These are phyloP conservation scores for Volvariella surrecta DNA, from an alignment of 1,284 basidiomycete species.

Conservation along the genomic window DNA sequence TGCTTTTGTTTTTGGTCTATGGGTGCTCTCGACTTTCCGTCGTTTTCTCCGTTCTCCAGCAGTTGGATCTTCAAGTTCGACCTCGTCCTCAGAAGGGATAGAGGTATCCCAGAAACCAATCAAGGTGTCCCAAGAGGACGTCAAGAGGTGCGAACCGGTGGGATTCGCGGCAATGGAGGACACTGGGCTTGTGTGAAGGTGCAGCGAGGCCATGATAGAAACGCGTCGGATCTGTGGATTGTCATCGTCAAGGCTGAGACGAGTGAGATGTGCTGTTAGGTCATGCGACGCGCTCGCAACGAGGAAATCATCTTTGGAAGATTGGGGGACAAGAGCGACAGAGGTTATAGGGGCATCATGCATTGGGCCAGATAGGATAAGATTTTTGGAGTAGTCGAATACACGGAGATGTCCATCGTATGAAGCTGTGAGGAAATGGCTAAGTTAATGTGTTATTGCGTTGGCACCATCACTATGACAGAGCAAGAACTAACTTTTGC, in stretches of 20 bases:
- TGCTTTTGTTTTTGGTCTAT: conserved; percentile 42
- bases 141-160: conserved; percentile 55
- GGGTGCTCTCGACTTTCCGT: conserved; percentile 14
- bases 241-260: conserved; percentile 22
- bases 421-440: conserved; percentile 71
- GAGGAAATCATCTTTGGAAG: conserved; percentile 24
- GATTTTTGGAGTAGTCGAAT: conserved; percentile 62
- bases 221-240: conserved; percentile 15
- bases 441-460: conserved; percentile 50
- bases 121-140: conserved; percentile 72
- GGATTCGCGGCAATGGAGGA: conserved; percentile 55
- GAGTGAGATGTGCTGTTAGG: conserved; percentile 62
- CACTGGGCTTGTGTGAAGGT: conserved; percentile 69
- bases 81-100: conserved; percentile 44
- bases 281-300: conserved; percentile 83
- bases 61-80: conserved; percentile 36
- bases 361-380: conserved; percentile 38
- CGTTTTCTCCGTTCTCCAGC: conserved; percentile 48
- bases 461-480: conserved; percentile 60
- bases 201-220: conserved; percentile 49
- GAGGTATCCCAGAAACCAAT: conserved; percentile 73
- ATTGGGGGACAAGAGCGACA: conserved; percentile 43
- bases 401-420: conserved; percentile 74
- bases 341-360: conserved; percentile 72
- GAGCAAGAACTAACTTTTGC: conserved; percentile 48